Percentiles rank a stretch among this genome's conserved stretches.
These are phyloP conservation scores for Aspergillus fischeri DNA, from an alignment of 2,329 filamentous ascomycete species.

Conservation along the genomic window DNA sequence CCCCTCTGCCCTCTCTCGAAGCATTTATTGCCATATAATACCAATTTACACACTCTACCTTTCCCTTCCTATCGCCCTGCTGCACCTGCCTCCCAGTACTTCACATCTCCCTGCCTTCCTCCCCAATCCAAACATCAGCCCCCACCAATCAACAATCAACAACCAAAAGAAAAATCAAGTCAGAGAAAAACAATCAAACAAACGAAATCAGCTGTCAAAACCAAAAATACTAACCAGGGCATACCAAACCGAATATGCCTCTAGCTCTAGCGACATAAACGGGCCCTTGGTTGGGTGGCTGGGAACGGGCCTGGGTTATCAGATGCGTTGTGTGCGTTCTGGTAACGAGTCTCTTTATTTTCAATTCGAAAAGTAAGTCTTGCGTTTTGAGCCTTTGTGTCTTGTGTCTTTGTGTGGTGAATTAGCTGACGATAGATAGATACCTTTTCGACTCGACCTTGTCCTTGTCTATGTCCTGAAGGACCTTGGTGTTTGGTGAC, in stretches of 20 bases:
- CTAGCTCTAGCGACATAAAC: neutral
- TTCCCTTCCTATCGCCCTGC: neutral
- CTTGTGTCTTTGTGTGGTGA: neutral
- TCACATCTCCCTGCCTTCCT: neutral
- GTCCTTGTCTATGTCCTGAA: no score
- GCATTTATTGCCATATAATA: neutral
- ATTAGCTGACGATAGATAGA: neutral
- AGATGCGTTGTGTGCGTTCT: conserved; percentile 1
- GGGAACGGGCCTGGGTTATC: conserved; percentile 17
- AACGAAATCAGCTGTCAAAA: no score
- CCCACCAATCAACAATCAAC: neutral
- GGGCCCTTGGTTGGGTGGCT: conserved; percentile 14
- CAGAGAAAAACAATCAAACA: neutral
- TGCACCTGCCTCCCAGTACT: neutral
- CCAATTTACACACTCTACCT: no score
- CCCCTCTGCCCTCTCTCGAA: neutral
- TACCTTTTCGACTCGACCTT: neutral
- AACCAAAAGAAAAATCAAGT: neutral
- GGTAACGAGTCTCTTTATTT: neutral
- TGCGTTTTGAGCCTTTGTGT: neutral
- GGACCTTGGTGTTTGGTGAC: neutral
- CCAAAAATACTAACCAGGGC: conserved; percentile 1
- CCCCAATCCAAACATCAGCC: neutral
- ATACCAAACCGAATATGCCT: neutral
- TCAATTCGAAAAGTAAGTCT: neutral